Conservation (phyloP, 768 basidiomycete genomes). For the Pholiota molesta region DNA sequence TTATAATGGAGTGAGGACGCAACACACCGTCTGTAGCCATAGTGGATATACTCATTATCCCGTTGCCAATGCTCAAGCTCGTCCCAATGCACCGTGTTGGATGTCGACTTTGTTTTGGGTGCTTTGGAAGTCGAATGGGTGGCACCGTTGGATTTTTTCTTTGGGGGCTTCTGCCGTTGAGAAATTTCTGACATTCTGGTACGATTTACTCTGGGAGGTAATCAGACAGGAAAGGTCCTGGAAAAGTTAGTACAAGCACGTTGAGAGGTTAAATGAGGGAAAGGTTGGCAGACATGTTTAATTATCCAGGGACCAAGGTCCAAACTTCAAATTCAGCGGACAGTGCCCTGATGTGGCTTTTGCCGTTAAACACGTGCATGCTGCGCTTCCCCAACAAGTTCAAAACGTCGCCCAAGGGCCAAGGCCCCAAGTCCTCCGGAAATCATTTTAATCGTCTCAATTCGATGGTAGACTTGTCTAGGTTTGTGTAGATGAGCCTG, state of each 20-base stretch:
- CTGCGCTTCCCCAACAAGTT: too few relatives aligned
- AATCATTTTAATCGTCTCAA: not conserved
- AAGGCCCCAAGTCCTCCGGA: not conserved
- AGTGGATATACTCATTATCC: slow-evolving; percentile 74
- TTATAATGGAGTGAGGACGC: not conserved
- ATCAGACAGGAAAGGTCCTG: not conserved
- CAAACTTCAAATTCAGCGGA: not conserved
- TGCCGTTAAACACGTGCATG: too few relatives aligned
- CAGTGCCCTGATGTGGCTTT: too few relatives aligned
- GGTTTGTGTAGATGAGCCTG: not conserved
- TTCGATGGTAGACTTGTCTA: not conserved
- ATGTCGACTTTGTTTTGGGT: slow-evolving; percentile 2
- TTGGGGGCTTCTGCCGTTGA: not conserved
- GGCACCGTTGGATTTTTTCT: not conserved
- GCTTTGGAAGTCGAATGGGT: not conserved
- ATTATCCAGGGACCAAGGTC: not conserved
- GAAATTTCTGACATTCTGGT: not conserved
- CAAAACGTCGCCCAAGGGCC: not conserved
- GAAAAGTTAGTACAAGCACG: not conserved
- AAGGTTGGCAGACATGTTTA: slow-evolving; percentile 1
- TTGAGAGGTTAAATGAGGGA: not conserved
- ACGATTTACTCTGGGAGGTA: not conserved
- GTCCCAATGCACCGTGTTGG: slow-evolving; percentile 47
- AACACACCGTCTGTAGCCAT: slow-evolving; percentile 69
- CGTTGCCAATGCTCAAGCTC: slow-evolving; percentile 71